Base-by-base conservation (phyloP, 108 stramenopile species). In the Cyclotella kingstonii region DNA sequence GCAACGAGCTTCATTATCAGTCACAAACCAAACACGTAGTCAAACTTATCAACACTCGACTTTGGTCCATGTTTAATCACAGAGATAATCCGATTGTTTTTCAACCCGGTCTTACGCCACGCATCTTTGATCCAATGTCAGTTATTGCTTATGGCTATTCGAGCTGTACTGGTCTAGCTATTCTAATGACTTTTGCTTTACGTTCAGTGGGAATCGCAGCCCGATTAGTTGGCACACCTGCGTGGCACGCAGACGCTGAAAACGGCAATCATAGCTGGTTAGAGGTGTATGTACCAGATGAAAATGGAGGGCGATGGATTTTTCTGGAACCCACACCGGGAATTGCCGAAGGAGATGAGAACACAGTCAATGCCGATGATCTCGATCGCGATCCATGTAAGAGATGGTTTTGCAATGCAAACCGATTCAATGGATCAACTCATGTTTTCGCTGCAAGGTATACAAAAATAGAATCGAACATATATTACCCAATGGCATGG, bases 231-330 rank as follows among this genome's bases (percentile, higher is more conserved):
- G 94, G 94, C 5, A 92, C 94, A 9, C 82, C 94, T 3, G 90
- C 94, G 8, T 95, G 94, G 94, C 66, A 84, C 53, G 81, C 81
- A 9, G 67, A 85, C 36, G 62, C 36, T 5, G 74, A 73, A 17
- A 63, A 86, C 27, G 94, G 94, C 29, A 92, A 95, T 81, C 94
- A 95, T 71, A 93, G 89, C 62, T 95, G 94, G 94, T 78, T 95
- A 17, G 94, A 95, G 78, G 87, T 95, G 7, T 93, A 71, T 46
- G 49, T 62, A 38, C 73, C 42, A 4, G 49, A 25, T 34, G 56
- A 55, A 14, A 40, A 51, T 29, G 68, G 43, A 17, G 79, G 73
- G 2, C 28, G 76, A 54, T 95, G 91, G 94, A 51, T 76, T 40
- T 90, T 95, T 65, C 49, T 92, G 41, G 94, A 95, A 61, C 80